Conservation (phyloP, 768 basidiomycete species). For the Mycena galericulata region DNA sequence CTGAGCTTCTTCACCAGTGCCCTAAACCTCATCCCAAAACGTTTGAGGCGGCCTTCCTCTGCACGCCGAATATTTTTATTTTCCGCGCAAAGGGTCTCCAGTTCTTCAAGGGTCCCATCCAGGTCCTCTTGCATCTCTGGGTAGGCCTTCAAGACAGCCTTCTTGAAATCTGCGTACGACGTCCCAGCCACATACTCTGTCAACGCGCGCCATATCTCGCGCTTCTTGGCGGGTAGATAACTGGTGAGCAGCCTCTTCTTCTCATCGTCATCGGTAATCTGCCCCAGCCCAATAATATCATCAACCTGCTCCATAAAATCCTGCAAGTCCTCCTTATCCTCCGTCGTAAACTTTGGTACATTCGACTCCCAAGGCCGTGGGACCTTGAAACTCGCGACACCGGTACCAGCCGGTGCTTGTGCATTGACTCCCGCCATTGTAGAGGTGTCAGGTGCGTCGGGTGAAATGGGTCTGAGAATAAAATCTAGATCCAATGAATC, state of each 20-base stretch:
- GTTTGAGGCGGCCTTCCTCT: slow-evolving; percentile 15
- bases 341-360: slow-evolving; percentile 25
- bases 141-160: slow-evolving; percentile 17
- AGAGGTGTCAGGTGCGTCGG: neutral
- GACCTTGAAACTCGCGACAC: slow-evolving; percentile 19
- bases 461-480: slow-evolving; percentile 12
- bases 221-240: slow-evolving; percentile 14
- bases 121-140: slow-evolving; percentile 19
- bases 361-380: slow-evolving; percentile 28
- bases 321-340: slow-evolving; percentile 23
- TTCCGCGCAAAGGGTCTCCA: slow-evolving; percentile 4
- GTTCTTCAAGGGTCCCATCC: slow-evolving; percentile 19
- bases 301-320: slow-evolving; percentile 25
- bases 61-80: slow-evolving; percentile 4
- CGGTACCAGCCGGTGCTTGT: neutral
- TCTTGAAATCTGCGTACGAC: slow-evolving; percentile 11
- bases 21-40: slow-evolving; percentile 21
- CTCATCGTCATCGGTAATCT: slow-evolving; percentile 14
- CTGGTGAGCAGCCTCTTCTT: slow-evolving; percentile 20
- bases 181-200: slow-evolving; percentile 1
- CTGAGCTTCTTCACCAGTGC: slow-evolving; percentile 16
- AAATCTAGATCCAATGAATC: neutral
- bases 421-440: slow-evolving; percentile 1
- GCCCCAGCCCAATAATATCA: slow-evolving; percentile 14
- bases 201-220: slow-evolving; percentile 14